Evolutionary conservation across 2,329 filamentous ascomycete genomes (phyloP), one percentile per base, ranked within the genome.

Genomic region (Trichoderma sp.): DNA sequence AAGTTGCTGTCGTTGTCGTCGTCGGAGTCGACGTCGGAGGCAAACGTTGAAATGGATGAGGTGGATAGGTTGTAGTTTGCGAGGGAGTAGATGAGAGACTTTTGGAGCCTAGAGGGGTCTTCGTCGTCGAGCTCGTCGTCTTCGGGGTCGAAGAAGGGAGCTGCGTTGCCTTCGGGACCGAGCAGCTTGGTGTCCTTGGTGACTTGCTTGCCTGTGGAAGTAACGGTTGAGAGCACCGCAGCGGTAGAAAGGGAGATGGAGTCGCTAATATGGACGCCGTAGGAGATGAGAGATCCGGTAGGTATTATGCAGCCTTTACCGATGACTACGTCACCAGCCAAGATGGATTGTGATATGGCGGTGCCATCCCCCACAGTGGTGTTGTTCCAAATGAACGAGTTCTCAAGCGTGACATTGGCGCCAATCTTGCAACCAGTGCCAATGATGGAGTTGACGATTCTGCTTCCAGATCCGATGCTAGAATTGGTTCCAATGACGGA

Each of bases 371-470:
- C 93, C 78, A 99, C 91, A 6, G 89, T 89, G 0, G 91, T 91
- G 79, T 95, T 90, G 79, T 98, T 94, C 95, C 96, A 98, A 77
- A 99, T 91, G 80, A 95, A 96, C 27, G 94, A 93, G 79, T 94
- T 89, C 65, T 93, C 89, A 76, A 99, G 91, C 50, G 87, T 89
- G 33, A 97, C 95, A 78, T 97, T 94, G 79, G 91, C 92, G 7
- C 97, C 97, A 79, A 99, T 97, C 78, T 91, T 92, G 84, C 96
- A 98, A 78, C 93, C 89, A 77, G 93, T 90, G 38, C 97, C 97
- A 76, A 99, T 91, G 64, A 97, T 90, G 80, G 93, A 95, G 83
- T 93, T 93, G 9, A 88, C 88, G 38, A 99, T 89, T 0, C 86
- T 88, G 78, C 90, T 93, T 60, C 91, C 90, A 29, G 93, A 90